Base-by-base conservation (phyloP, 176 grass and related monocot species). In the Typha latifolia region DNA sequence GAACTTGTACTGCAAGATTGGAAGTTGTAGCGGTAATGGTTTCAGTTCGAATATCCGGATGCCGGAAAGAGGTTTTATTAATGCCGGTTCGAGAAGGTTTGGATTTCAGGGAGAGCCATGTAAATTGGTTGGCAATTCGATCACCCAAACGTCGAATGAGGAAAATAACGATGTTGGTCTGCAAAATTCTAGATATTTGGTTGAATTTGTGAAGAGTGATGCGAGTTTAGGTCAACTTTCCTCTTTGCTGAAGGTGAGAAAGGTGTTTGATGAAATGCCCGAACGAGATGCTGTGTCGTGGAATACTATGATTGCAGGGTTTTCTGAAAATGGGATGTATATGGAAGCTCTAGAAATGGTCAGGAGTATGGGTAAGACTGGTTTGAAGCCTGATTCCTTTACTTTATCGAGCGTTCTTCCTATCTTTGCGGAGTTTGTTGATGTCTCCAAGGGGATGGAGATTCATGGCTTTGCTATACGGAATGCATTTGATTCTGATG, bases 1-100 rank as follows among this genome's bases (percentile, higher is more conserved):
- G 80, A 90, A 86, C 80, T 72, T 86, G 77, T 90, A 86, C 77
- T 75, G 77, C 80, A 86, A 90, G 67, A 66, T 84, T 16, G 64
- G 34, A 11, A 23, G 8, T 52, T 48, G 43, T 6, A 18, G n/a
- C 9, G 31, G 15, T 24, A 34, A 3, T 2, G 6, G 31, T 9
- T 0, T 10, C 12, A 23, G 48, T 32, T 51, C 70, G 0, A 16
- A 4, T 56, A 12, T 27, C 51, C 13, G 20, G 9, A 20, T 53
- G n/a, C 18, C 16, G 8, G 12, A 26, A 9, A 13, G 49, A 32
- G 29, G 27, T 20, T 15, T 31, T 52, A 26, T 9, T n/a, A n/a
- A 37, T 16, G 14, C 14, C 10, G 22, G 23, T 34, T 55, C 15
- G 49, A 70, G 32, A 6, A n/a, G 23, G 56, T 50, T 63, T 4